Evolutionary conservation across 2,329 filamentous ascomycete species (phyloP), one percentile per base, ranked within the genome.

Genomic region (Cladorrhinum sp.): DNA sequence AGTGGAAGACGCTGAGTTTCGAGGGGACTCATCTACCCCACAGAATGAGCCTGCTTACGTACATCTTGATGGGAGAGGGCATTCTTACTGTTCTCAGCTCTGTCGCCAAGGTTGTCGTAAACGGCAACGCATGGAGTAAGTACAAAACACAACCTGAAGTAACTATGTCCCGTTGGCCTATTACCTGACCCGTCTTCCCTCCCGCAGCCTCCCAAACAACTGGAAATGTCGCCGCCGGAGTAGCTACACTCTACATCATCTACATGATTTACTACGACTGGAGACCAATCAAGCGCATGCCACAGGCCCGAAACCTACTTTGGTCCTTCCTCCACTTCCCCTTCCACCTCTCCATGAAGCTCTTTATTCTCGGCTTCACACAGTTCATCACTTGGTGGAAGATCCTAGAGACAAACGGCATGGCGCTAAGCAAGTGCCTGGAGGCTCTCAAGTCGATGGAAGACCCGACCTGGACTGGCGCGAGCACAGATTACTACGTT

Each of bases 11-110:
- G 54, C 76, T 88, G 49, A 84, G 82, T 57, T 86, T 89, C 68
- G 80, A 84, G 61, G 77, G 81, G 59, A 88, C 84, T 0, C 84
- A 88, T 68, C 71, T 89, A 58, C 85, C 85, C 67, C 83, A 86
- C 67, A 79, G 87, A 9, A 82, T 89, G 79, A 82, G 80, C 12
- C 76, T 88, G 2, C 75, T 89, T 58, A 89, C 85, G 0, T 76
- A 88, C 52, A 87, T 89, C 62, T 85, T 89, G 59, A 64, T 63
- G 50, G 58, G 61, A 12, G 61, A 63, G 55, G 61, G 61, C 9
- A 54, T 60, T 13, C 38, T 60, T 18, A 49, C 55, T 16, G 45
- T 63, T 20, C 38, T 54, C 6, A 57, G 59, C 20, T 49, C 58
- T 4, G 58, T 57, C n/a, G 55, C 50, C 54, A 56, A 49, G 24